Conservation (phyloP, 2,329 filamentous ascomycete genomes). For the Cladosporium cucumerinum region DNA sequence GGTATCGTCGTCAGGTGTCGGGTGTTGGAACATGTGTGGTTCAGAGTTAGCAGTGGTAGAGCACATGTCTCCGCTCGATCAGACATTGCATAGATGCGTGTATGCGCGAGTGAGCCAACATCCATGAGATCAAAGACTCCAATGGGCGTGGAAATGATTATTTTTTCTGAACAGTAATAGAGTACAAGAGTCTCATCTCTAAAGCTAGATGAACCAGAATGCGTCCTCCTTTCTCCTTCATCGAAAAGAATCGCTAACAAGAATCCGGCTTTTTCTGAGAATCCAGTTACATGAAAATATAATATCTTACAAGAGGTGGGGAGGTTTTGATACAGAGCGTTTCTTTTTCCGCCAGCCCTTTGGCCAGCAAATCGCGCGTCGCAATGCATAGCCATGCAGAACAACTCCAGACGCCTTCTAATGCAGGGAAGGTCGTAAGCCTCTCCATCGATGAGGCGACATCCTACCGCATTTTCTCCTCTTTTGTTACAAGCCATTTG, state of each 20-base stretch:
- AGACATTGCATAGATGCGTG: neutral
- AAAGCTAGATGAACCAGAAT: neutral
- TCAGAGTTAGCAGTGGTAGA: neutral
- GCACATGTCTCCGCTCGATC: neutral
- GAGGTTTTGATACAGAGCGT: slow-evolving; percentile 1
- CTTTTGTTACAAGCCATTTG: neutral
- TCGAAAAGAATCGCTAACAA: neutral
- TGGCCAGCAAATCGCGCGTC: neutral
- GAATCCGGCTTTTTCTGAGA: neutral
- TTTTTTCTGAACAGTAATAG: neutral
- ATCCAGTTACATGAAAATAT: neutral
- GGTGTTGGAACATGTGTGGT: neutral
- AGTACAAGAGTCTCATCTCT: neutral
- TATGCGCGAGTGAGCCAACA: neutral
- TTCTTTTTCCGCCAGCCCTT: neutral
- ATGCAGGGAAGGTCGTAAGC: slow-evolving; percentile 1
- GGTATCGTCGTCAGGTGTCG: accelerated
- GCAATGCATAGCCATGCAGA: neutral
- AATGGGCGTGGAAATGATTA: neutral
- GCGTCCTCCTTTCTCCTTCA: neutral
- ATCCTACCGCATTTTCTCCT: neutral
- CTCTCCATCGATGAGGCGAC: neutral
- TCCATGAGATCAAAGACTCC: no score
- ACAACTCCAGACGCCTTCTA: slow-evolving; percentile 5
- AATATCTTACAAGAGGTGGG: slow-evolving; percentile 4